These are phyloP conservation scores for Sarocladium brachiariae DNA, from an alignment of 2,329 filamentous ascomycete genomes.

Conservation along the genomic window DNA sequence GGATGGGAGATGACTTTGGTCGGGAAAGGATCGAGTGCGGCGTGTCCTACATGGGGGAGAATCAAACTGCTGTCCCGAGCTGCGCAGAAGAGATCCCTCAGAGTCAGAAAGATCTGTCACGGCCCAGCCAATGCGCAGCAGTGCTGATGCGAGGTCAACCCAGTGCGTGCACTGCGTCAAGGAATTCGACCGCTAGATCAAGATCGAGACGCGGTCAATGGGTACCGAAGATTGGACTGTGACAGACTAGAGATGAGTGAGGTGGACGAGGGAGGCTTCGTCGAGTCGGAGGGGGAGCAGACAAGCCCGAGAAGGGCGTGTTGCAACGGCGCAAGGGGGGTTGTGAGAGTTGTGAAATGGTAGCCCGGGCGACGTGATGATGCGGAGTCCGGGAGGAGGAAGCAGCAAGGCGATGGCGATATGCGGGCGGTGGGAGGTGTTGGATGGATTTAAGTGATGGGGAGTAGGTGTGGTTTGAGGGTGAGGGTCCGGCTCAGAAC, in stretches of 20 bases:
- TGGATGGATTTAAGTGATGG: constrained; percentile 6
- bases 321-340: constrained; percentile 4
- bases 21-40: constrained; percentile 20
- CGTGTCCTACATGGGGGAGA: constrained; percentile 29
- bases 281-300: constrained; percentile 1
- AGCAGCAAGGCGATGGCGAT: constrained; percentile 9
- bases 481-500: constrained; percentile 9
- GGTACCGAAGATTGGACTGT: background rate
- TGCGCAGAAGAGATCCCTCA: constrained; percentile 3
- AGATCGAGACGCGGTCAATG: background rate
- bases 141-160: background rate
- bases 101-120: background rate
- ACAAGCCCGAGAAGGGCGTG: constrained; percentile 2
- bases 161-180: background rate
- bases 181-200: background rate
- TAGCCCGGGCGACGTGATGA: background rate
- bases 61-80: constrained; percentile 1
- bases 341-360: background rate
- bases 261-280: constrained; percentile 6
- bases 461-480: constrained; percentile 6
- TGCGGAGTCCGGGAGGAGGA: background rate
- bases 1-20: constrained; percentile 20
- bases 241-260: background rate
- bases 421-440: constrained; percentile 5
- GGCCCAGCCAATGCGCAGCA: constrained; percentile 1